These are phyloP conservation scores for Nicotiana noctiflora DNA, from an alignment of 257 asterid species.

Conservation along the genomic window DNA sequence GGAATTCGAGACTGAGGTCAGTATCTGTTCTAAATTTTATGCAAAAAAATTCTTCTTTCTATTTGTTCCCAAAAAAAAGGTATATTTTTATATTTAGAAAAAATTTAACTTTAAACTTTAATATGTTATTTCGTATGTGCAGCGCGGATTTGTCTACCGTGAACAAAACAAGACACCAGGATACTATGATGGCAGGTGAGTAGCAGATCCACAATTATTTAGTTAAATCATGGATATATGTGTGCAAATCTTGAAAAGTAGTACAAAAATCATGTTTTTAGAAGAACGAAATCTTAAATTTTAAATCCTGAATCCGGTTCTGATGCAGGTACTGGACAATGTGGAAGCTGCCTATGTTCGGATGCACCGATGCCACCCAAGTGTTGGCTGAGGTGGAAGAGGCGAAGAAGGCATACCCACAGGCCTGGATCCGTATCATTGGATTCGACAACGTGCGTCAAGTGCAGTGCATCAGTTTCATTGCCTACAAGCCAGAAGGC, in stretches of 20 bases:
- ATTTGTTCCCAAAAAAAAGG: no score
- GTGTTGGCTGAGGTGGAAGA: conserved; percentile 37
- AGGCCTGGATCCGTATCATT: conserved; percentile 29
- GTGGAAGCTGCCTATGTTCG: conserved; percentile 66
- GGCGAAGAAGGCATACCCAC: conserved; percentile 24
- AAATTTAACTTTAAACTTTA: no score
- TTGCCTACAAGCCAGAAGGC: conserved; percentile 22
- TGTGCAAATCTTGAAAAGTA: no score
- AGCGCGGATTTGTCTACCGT: conserved; percentile 36
- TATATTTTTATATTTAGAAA: no score
- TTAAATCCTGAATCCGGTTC: no score
- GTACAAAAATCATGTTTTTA: no score
- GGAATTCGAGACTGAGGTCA: conserved; percentile 43
- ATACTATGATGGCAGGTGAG: conserved; percentile 36
- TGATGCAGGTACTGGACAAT: conserved; percentile 33
- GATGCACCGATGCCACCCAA: conserved; percentile 42
- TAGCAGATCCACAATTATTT: not conserved
- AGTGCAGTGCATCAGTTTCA: conserved; percentile 38
- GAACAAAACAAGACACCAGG: conserved; percentile 28
- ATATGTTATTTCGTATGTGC: not conserved
- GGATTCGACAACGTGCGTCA: conserved; percentile 45
- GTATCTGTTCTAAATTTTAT: no score
- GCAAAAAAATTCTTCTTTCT: no score
- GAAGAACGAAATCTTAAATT: no score
- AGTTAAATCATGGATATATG: not conserved